Evolutionary conservation across 495 filamentous ascomycete genomes (phyloP), one percentile per base, ranked within the genome.

Genomic region (Talaromyces ruber): DNA sequence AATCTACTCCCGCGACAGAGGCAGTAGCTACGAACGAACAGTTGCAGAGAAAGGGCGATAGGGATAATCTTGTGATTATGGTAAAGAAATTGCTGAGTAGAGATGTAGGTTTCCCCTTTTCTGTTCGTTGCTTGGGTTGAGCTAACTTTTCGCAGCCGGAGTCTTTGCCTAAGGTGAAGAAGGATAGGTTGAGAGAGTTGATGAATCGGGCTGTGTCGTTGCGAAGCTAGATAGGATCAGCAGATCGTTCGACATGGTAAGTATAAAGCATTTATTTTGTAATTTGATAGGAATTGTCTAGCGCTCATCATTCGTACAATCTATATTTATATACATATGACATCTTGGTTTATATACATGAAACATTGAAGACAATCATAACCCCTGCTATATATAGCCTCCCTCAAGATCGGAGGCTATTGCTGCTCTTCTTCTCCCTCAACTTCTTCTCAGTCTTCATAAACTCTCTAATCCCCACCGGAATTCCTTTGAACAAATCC

Each of bases 361-460:
- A 34, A 56, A 34, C 30, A 34, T 34, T 2, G 12, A n/a, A 28
- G 24, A 47, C n/a, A 43, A 2, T 1, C 0, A 18, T n/a, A 1
- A 12, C 5, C 14, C 4, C 39, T 5, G n/a, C 3, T 18, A 43
- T 43, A 43, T 5, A 18, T 26, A 26, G n/a, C n/a, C n/a, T 12
- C 16, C 29, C 34, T 22, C 25, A 52, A 3, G 24, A 7, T 22
- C 34, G 50, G 4, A 22, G 22, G 16, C 25, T 30, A 24, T 37
- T 22, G 6, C 57, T 76, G 71, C 59, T 76, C 68, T 90, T 87
- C 73, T 84, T 90, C 74, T 88, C 81, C 72, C 91, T 92, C 63
- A 98, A 74, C 72, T 76, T 87, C 82, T 97, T 98, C 79, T 98
- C 94, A 55, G 87, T 92, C 78, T 88, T 90, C 93, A 98, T 98